A percentile compares a stretch with the other conserved stretches of the same genome.
Evolutionary conservation across 2,329 filamentous ascomycete genomes (phyloP).

Genomic region (Cryphonectria naterciae): DNA sequence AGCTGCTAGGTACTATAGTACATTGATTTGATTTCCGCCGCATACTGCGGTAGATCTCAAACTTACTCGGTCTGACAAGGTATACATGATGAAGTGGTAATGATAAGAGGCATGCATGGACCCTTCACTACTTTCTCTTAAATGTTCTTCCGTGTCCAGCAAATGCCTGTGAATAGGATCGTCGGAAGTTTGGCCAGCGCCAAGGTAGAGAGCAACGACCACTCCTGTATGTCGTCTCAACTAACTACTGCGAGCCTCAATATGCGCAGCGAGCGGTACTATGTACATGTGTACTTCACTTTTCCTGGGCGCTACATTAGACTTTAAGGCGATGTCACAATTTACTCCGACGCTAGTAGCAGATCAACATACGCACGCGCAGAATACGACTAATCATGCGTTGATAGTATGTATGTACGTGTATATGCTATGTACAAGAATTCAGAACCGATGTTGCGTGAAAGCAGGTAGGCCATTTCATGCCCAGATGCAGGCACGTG

Average conservation of each 20-base stretch:
- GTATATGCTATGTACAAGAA: constrained; percentile 14
- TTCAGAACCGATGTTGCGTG: not conserved
- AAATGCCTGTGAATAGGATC: not conserved
- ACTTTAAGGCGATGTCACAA: constrained; percentile 4
- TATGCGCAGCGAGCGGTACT: not conserved
- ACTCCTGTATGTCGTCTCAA: not conserved
- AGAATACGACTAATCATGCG: constrained; percentile 9
- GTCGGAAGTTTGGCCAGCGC: not conserved
- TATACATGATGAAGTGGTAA: not conserved
- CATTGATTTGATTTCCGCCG: not conserved
- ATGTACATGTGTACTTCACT: too few species aligned
- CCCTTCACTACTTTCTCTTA: not conserved
- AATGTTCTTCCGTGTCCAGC: not conserved
- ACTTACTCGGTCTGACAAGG: not conserved
- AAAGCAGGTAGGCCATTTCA: not conserved
- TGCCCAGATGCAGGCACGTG: not conserved
- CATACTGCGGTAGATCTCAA: not conserved
- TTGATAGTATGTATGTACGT: constrained; percentile 1
- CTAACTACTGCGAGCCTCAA: not conserved
- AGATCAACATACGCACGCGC: not conserved
- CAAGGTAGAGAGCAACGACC: not conserved
- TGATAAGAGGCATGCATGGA: not conserved
- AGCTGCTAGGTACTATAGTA: not conserved
- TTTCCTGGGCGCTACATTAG: not conserved
- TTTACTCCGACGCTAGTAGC: constrained; percentile 1